A percentile compares a stretch with the other conserved stretches of the same genome.
These are phyloP conservation scores for Poa annua DNA, from an alignment of 176 grass and related monocot genomes.

Conservation along the genomic window DNA sequence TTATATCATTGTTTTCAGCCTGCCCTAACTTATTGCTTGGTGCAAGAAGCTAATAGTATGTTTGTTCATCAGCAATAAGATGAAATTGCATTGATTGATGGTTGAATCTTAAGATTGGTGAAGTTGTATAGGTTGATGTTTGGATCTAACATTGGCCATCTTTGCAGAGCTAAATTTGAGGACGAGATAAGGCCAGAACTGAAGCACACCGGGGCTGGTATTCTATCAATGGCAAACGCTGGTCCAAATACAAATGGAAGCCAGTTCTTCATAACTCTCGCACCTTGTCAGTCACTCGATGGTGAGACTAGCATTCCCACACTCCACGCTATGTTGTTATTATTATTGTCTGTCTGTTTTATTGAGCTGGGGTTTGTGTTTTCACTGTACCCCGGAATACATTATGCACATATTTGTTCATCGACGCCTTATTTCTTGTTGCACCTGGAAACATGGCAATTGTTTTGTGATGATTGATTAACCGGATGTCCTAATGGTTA, in stretches of 20 bases:
- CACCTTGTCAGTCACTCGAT: constrained; percentile 94
- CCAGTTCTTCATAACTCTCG: constrained; percentile 95
- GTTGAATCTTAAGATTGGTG: background rate
- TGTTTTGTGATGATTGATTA: background rate
- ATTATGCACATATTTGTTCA: background rate
- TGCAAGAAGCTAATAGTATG: background rate
- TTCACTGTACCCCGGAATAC: background rate
- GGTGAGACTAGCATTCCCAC: constrained; percentile 53
- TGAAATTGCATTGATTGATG: background rate
- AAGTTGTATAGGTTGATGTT: background rate
- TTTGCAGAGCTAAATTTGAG: constrained; percentile 81
- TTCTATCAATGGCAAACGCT: constrained; percentile 94
- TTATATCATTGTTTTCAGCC: background rate
- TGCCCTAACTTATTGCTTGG: background rate
- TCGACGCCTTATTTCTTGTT: background rate
- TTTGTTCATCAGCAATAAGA: background rate
- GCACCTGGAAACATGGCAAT: background rate
- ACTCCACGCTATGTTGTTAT: background rate
- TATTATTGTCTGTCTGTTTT: background rate
- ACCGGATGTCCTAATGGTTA: background rate
- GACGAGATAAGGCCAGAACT: constrained; percentile 86
- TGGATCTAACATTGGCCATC: background rate
- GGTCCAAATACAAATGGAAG: constrained; percentile 96
- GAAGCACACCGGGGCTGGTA: constrained; percentile 95
- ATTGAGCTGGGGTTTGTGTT: constrained; percentile 5